Evolutionary conservation across 2,329 filamentous ascomycete genomes (phyloP), one percentile per base, ranked within the genome.

Genomic region (Phialophora expanda): DNA sequence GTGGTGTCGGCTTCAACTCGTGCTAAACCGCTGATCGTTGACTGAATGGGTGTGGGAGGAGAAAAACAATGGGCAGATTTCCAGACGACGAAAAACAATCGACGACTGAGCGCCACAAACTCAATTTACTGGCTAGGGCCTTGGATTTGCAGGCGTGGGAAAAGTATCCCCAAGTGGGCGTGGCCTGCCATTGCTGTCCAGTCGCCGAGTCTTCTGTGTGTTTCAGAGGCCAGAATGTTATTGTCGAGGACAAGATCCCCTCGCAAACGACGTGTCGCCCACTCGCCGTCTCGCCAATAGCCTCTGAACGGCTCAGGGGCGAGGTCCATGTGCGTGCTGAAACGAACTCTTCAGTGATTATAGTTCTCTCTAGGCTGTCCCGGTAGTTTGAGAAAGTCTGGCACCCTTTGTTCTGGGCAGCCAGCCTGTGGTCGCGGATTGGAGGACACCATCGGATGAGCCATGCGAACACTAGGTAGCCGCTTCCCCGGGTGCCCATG

Each of bases 301-400:
- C 34, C 20, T 30, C 53, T 56, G 53, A n/a, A 56, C 53, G 14
- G 53, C 17, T 1, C 38, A 6, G 26, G 28, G 28, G 4, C 8
- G 28, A 32, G 22, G n/a, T 32, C 17, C 28, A 12, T 64, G 38
- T 59, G 38, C 17, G 14, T n/a, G 38, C 17, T n/a, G 61, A 64
- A 64, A 58, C 61, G 61, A 64, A 59, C 56, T 22, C 24, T 22
- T 54, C 38, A 12, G 26, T 7, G 38, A 34, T 32, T 32, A 14
- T 30, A 22, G 24, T 55, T 20, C 24, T 56, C 26, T 56, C 50
- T 56, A 34, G 41, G 22, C 17, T 14, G 34, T 54, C 26, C 58
- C 58, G 58, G 58, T 28, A 61, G 58, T 50, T 50, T 59, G 56
- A 59, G 56, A 28, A 53, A 55, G 57, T n/a, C 32, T 38, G 12